Conservation (phyloP, 768 basidiomycete species). For the Clavulina sp. region DNA sequence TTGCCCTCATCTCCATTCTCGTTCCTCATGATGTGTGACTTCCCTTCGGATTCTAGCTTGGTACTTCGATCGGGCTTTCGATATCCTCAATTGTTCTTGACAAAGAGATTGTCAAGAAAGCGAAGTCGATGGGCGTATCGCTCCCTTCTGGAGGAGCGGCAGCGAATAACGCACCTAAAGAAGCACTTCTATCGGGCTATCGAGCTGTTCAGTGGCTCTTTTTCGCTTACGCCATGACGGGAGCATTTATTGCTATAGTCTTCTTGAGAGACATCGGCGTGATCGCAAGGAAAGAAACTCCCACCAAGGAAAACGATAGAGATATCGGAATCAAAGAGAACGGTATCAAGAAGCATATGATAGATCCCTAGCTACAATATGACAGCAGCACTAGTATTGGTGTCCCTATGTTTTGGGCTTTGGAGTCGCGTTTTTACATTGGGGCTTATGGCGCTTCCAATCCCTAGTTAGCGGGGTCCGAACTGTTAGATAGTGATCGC, state of each 20-base stretch:
- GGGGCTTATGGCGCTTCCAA: no score
- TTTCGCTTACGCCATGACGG: slow-evolving; percentile 42
- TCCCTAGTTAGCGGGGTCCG: no score
- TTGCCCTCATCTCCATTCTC: not conserved
- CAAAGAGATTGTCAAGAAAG: slow-evolving; percentile 24
- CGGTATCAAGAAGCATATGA: no score
- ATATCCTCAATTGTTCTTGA: slow-evolving; percentile 58
- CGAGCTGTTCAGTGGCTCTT: slow-evolving; percentile 45
- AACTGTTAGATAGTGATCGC: no score
- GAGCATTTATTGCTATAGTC: slow-evolving; percentile 20
- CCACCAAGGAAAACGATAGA: not conserved
- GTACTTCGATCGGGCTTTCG: slow-evolving; percentile 51
- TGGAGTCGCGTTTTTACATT: no score
- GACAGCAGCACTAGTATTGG: no score
- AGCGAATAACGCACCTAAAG: slow-evolving; percentile 18
- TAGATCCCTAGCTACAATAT: no score
- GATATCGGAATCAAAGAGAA: no score
- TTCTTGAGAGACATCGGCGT: slow-evolving; percentile 2
- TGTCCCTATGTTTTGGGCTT: no score
- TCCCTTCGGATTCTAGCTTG: slow-evolving; percentile 28
- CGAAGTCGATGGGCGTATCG: slow-evolving; percentile 19
- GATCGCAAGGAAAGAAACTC: not conserved
- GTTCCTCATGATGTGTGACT: not conserved
- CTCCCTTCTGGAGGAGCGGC: slow-evolving; percentile 14
- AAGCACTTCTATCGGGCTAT: slow-evolving; percentile 36